Evolutionary conservation across 208 protist genomes (phyloP), one percentile per base, ranked within the genome.

Genomic region (Acanthamoeba divionensis): DNA sequence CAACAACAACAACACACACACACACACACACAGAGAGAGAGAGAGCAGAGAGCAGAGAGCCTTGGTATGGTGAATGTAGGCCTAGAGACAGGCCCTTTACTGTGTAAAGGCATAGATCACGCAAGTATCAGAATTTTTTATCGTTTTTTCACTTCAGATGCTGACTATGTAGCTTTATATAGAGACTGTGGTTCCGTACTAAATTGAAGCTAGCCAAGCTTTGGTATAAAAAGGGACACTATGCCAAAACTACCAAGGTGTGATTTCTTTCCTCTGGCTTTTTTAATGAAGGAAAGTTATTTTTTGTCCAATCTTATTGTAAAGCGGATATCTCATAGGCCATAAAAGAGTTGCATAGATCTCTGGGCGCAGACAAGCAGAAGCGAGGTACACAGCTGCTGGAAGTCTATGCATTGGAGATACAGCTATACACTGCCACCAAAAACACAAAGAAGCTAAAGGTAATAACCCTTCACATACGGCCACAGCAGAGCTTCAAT

Each of bases 121-220:
- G n/a, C n/a, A n/a, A n/a, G n/a, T n/a, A n/a, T n/a, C n/a, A n/a
- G 36, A 41, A 41, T 41, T 63, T 63, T 63, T 29, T 63, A 4
- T 63, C 5, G 55, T 29, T 63, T 4, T 5, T 63, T 63, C 24
- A 31, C 26, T 63, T 31, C 21, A 21, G 2, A 54, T 15, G 41
- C 47, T 82, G 10, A 33, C 12, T 7, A 9, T 44, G n/a, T 60
- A 4, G 36, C 21, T 69, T 18, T 13, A 13, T 73, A 26, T 41
- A 88, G 80, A 63, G 93, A 79, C 91, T 97, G 24, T 97, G 97
- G 95, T 97, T 98, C 92, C 97, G 97, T 73, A 97, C 96, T 0
- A 98, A 98, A 54, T 80, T 98, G 7, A 97, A 96, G 54, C 86
- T 96, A 15, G 96, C 94, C 57, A 97, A 96, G 89, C 89, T 96